A percentile compares a stretch with the other conserved stretches of the same genome.
Evolutionary conservation across 257 asterid species (phyloP).

Genomic region (Lantana camara): DNA sequence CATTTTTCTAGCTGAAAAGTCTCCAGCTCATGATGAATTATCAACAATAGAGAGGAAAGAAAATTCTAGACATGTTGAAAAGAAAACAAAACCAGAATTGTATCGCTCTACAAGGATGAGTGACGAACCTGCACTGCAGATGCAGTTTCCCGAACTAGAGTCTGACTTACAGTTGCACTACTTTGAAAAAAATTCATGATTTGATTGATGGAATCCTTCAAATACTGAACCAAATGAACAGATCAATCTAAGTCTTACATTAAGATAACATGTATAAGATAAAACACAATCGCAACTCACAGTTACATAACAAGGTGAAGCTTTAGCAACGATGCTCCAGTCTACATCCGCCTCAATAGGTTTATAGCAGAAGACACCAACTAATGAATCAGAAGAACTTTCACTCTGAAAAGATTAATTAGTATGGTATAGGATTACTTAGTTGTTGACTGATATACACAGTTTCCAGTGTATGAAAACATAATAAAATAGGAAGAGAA

Average conservation of each 20-base stretch:
- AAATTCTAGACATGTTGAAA: not conserved
- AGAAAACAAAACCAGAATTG: slow-evolving; percentile 10
- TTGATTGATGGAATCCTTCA: slow-evolving; percentile 85
- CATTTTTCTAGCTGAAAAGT: not conserved
- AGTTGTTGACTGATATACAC: slow-evolving; percentile 9
- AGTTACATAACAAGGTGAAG: slow-evolving; percentile 95
- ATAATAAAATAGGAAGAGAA: slow-evolving; percentile 2
- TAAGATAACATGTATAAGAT: slow-evolving; percentile 18
- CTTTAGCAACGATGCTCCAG: slow-evolving; percentile 94
- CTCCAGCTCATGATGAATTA: not conserved
- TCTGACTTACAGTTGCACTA: slow-evolving; percentile 80
- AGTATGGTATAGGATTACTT: slow-evolving; percentile 15
- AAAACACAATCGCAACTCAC: slow-evolving; percentile 48
- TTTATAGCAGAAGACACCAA: slow-evolving; percentile 84
- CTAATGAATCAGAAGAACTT: slow-evolving; percentile 72
- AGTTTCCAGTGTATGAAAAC: slow-evolving; percentile 8
- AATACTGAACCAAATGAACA: slow-evolving; percentile 57
- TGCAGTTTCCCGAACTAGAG: slow-evolving; percentile 92
- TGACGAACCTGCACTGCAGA: slow-evolving; percentile 94
- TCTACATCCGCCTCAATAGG: slow-evolving; percentile 84
- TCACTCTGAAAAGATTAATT: slow-evolving; percentile 70
- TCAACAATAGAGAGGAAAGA: not conserved
- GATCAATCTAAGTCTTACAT: slow-evolving; percentile 20
- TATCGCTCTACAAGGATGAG: slow-evolving; percentile 21
- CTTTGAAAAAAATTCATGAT: slow-evolving; percentile 79